Evolutionary conservation across 805 yeast species (phyloP), one percentile per base, ranked within the genome.

Genomic region (Candida sphagnicola): DNA sequence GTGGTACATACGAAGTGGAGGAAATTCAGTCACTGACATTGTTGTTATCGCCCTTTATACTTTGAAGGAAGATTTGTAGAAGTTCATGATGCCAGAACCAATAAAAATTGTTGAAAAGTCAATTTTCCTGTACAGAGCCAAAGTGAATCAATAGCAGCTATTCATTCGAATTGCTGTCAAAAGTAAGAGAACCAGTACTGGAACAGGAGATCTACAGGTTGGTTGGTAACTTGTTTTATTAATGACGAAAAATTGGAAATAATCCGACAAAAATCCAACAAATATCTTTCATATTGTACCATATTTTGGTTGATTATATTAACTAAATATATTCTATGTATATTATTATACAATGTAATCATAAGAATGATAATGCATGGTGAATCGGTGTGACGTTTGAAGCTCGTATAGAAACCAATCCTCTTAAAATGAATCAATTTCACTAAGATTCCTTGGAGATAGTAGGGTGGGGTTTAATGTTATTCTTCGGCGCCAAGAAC

Each of bases 11-110:
- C 69, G 67, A 52, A 63, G 67, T 45, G 70, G 70, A 38, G 70
- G 70, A 47, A 63, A 63, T 42, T 63, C 62, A n/a, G 67, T 63
- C 18, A 63, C 67, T 30, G 67, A 44, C 66, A 62, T 61, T 16
- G 18, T 44, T 18, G 14, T 17, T 31, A 16, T 26, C 15, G 13
- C 15, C 29, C 13, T 12, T n/a, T 28, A 39, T n/a, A 11, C 14
- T 18, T 12, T 31, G 12, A 16, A 16, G 16, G 16, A 19, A 31
- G 25, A 17, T 31, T 13, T 30, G 8, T 18, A 31, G n/a, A 6
- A 8, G 4, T 30, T 17, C 11, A 11, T 12, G 13, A 18, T 31
- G 25, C n/a, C 35, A 31, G 35, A 31, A 31, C 35, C 35, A 31
- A 31, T 31, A 18, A 31, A 31, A 31, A 8, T 18, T 18, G 16